Base-by-base conservation (phyloP, 768 basidiomycete genomes). In the Naematelia encephala region DNA sequence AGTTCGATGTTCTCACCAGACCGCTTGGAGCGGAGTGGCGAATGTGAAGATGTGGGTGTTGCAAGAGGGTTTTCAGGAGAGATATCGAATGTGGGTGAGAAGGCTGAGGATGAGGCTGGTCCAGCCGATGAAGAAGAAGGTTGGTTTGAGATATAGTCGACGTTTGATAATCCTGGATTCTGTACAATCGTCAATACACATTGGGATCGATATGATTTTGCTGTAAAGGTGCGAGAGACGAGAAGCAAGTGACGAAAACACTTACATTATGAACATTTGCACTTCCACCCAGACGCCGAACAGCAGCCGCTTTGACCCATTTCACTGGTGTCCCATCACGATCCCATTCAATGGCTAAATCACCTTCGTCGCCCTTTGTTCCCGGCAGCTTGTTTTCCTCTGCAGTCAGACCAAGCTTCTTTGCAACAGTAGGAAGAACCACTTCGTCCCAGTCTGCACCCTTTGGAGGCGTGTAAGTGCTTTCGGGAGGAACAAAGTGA, bases 341-440 rank as follows among this genome's bases (percentile, higher is more conserved):
- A 64, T 72, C 73, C 73, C 73, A 75, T 47, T 72, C 73, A 10
- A 72, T 65, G 21, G 69, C 73, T 51, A 72, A 44, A 60, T 68
- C 68, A 10, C 60, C 73, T 34, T 73, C 70, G 13, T 60, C 66
- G 19, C 27, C 62, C 21, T 50, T 39, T 39, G 34, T 39, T 39
- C 34, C 8, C 34, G 34, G 8, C 8, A 8, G 25, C 21, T 48
- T 22, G 13, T 12, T 4, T 13, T 2, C 19, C 11, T 25, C 48
- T 8, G 22, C 51, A 8, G 23, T 42, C 43, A 49, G 26, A 8
- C 67, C 70, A 47, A 72, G 50, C 47, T 71, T 68, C 60, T 67
- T 70, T 29, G 73, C 73, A 3, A 74, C 62, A 16, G 67, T 63
- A 1, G 70, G 70, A 22, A 75, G 49, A 22, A 71, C 67, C 44